Percentiles rank a stretch among this genome's conserved stretches.
Evolutionary conservation across 2,329 filamentous ascomycete genomes (phyloP).

Genomic region (Bipolaris sorokiniana): DNA sequence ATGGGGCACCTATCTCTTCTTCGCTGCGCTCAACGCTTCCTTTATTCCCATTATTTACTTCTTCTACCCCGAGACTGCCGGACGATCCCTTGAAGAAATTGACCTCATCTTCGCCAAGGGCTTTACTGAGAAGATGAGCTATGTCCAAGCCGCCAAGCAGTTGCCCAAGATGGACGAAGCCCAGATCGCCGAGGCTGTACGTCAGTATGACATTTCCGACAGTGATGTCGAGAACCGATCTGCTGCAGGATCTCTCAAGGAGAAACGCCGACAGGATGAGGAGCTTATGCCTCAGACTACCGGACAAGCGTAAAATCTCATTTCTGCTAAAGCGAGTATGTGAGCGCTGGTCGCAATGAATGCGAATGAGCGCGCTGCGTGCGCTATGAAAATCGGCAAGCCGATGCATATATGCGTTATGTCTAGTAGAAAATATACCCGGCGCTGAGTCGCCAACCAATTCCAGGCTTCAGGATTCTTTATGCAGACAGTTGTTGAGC

Average conservation of each 20-base stretch:
- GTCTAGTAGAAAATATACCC: slow-evolving; percentile 33
- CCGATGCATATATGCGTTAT: slow-evolving; percentile 16
- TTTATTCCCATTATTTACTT: slow-evolving; percentile 62
- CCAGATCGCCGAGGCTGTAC: slow-evolving; percentile 42
- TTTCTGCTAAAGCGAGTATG: slow-evolving; percentile 3
- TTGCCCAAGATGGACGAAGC: slow-evolving; percentile 43
- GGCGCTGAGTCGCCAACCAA: slow-evolving; percentile 30
- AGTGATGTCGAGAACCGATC: slow-evolving; percentile 43
- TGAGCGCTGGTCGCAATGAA: slow-evolving; percentile 25
- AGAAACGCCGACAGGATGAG: slow-evolving; percentile 34
- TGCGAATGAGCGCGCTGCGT: slow-evolving; percentile 20
- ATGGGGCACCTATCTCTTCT: slow-evolving; percentile 55
- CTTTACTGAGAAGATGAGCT: slow-evolving; percentile 44
- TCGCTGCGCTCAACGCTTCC: slow-evolving; percentile 59
- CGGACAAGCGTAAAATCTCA: slow-evolving; percentile 17
- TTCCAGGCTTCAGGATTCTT: slow-evolving; percentile 7
- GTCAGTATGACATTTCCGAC: slow-evolving; percentile 43
- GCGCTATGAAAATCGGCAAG: slow-evolving; percentile 23
- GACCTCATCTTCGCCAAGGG: slow-evolving; percentile 57
- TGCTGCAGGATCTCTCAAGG: slow-evolving; percentile 28
- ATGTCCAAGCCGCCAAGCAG: slow-evolving; percentile 47
- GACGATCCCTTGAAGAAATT: slow-evolving; percentile 59
- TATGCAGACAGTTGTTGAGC: slow-evolving; percentile 7
- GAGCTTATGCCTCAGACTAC: slow-evolving; percentile 24
- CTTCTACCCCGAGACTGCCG: slow-evolving; percentile 63